phyloP scores from a whole-genome alignment of 2,329 filamentous ascomycete genomes.

The Paecilomyces niveus region DNA sequence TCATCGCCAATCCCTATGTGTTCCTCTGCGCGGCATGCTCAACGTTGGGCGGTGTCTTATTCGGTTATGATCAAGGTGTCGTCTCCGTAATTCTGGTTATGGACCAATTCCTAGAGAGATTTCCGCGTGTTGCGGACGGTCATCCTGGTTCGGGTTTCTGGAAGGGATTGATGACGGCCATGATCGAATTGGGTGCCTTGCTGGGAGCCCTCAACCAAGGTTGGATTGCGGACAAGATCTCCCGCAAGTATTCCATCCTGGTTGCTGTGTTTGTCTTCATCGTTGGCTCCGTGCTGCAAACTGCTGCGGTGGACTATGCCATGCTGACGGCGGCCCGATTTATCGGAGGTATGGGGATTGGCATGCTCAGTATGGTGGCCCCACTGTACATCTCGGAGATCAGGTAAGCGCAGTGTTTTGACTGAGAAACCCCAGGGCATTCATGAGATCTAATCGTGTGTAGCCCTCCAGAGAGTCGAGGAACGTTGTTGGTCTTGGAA shows the following conservation, averaged over 20 bases:
- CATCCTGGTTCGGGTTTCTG: slow-evolving; percentile 33
- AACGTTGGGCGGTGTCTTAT: slow-evolving; percentile 44
- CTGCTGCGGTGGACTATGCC: slow-evolving; percentile 42
- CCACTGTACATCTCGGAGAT: slow-evolving; percentile 45
- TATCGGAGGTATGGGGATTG: slow-evolving; percentile 3
- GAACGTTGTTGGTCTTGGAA: slow-evolving; percentile 10
- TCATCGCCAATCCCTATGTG: slow-evolving; percentile 45
- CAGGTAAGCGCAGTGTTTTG: neutral
- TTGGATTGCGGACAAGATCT: slow-evolving; percentile 47
- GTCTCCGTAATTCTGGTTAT: slow-evolving; percentile 45
- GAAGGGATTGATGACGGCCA: slow-evolving; percentile 46
- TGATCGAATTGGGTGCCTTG: slow-evolving; percentile 49
- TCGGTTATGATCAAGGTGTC: slow-evolving; percentile 44
- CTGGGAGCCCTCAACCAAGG: slow-evolving; percentile 40
- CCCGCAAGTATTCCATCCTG: slow-evolving; percentile 46
- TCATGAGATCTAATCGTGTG: neutral
- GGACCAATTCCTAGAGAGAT: slow-evolving; percentile 44
- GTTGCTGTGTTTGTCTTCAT: slow-evolving; percentile 47
- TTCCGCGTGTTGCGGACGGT: slow-evolving; percentile 36
- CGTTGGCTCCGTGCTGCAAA: slow-evolving; percentile 46
- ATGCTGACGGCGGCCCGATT: slow-evolving; percentile 37
- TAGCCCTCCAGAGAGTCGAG: slow-evolving; percentile 9
- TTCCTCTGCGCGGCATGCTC: slow-evolving; percentile 46
- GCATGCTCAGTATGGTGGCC: slow-evolving; percentile 27
- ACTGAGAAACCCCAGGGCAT: neutral